phyloP scores from a whole-genome alignment of 2,329 filamentous ascomycete species.

The Neonectria faginata region DNA sequence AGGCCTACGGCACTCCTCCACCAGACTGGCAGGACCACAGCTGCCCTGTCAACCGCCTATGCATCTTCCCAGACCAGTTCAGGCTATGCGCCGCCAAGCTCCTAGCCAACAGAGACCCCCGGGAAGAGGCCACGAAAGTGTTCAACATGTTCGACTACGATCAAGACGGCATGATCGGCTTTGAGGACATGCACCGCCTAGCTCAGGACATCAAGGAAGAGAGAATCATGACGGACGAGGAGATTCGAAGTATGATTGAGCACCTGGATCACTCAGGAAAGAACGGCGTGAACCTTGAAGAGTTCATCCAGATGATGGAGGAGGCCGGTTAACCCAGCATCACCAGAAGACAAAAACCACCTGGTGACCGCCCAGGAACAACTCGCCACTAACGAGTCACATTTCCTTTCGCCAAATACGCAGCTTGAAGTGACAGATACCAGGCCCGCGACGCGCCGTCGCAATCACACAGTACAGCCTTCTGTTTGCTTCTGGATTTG shows the following conservation, averaged over 20 bases:
- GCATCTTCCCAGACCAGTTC: slow-evolving; percentile 67
- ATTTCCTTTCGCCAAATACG: neutral
- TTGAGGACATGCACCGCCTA: slow-evolving; percentile 88
- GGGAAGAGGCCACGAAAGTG: slow-evolving; percentile 90
- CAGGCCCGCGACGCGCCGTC: neutral
- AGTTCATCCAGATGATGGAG: slow-evolving; percentile 74
- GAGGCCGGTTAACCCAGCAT: slow-evolving; percentile 50
- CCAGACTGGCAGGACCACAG: slow-evolving; percentile 64
- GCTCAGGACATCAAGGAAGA: slow-evolving; percentile 89
- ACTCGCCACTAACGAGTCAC: slow-evolving; percentile 16
- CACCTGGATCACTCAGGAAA: slow-evolving; percentile 97
- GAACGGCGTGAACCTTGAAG: slow-evolving; percentile 78
- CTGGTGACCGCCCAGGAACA: slow-evolving; percentile 14
- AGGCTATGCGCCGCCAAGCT: slow-evolving; percentile 80
- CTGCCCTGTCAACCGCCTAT: slow-evolving; percentile 58
- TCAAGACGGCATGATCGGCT: slow-evolving; percentile 88
- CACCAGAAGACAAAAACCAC: slow-evolving; percentile 1
- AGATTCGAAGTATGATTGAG: slow-evolving; percentile 95
- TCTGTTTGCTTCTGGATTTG: neutral
- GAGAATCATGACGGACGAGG: slow-evolving; percentile 85
- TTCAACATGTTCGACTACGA: slow-evolving; percentile 95
- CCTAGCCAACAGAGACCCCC: slow-evolving; percentile 84
- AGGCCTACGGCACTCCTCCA: slow-evolving; percentile 81
- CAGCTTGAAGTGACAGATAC: neutral
- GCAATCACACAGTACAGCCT: neutral